Evolutionary conservation across 495 filamentous ascomycete genomes (phyloP).

Genomic region (Aspergillus sclerotioniger): DNA sequence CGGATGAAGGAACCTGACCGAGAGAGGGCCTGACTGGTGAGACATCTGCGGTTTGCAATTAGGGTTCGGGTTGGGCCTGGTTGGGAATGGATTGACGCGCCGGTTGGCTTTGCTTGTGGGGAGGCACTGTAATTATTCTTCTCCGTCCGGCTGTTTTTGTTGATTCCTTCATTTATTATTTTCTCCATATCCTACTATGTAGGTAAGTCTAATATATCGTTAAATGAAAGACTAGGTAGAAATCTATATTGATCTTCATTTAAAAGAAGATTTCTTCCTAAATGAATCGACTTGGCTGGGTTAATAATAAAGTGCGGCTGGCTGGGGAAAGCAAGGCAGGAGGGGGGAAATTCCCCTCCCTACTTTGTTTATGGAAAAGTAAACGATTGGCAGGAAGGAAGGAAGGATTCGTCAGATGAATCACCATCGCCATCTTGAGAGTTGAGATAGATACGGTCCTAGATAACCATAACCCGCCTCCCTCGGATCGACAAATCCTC

Average conservation of each 20-base stretch:
- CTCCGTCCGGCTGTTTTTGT: not conserved
- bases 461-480: slow-evolving; percentile 5
- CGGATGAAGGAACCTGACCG: not conserved
- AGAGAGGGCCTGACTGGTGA: slow-evolving; percentile 3
- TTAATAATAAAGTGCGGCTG: too few species aligned
- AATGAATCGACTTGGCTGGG: too few species aligned
- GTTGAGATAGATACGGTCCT: too few species aligned
- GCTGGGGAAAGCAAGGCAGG: too few species aligned
- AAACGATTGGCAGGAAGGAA: too few species aligned
- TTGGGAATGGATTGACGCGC: slow-evolving; percentile 2
- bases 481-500: slow-evolving; percentile 10
- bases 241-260: too few species aligned
- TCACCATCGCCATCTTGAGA: too few species aligned
- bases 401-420: too few species aligned
- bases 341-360: too few species aligned
- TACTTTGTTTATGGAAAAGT: too few species aligned
- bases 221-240: not conserved
- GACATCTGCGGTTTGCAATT: slow-evolving; percentile 12
- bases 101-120: not conserved
- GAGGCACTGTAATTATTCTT: not conserved
- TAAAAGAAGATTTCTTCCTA: too few species aligned
- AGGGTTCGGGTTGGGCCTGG: slow-evolving; percentile 8
- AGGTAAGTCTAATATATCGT: not conserved
- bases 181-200: not conserved
- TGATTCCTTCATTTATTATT: not conserved